Evolutionary conservation across 768 basidiomycete genomes (phyloP), one percentile per base, ranked within the genome.

Genomic region (Xerocomellus chrysenteron): DNA sequence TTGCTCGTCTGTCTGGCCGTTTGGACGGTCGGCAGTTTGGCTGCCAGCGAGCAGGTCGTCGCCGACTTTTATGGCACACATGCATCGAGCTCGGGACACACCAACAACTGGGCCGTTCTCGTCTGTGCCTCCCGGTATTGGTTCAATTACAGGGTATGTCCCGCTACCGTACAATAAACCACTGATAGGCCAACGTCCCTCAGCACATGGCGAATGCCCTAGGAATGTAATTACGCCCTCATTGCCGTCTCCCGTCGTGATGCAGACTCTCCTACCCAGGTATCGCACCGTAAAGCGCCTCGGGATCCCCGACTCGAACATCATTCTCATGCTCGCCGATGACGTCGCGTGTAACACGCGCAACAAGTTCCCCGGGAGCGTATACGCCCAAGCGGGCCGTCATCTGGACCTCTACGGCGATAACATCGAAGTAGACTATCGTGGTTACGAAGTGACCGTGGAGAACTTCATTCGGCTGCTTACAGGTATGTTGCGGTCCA

Each of bases 131-230:
- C 94, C 6, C 71, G 95, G 55, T 96, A 95, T 70, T 98, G 95
- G 95, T 99, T 99, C 80, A 99, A 99, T 70, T 99, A 99, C 68
- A 78, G 96, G 42, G 96, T 97, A 67, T 50, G 88, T 80, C 17
- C 0, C 35, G 39, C 7, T 43, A 47, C 8, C 1, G 3, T 39
- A 8, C 32, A 32, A 4, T 30, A 2, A 35, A 19, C 14, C 14
- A 21, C 45, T 62, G n/a, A 61, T 40, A 4, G 21, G 2, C 30
- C 33, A 21, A 56, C 4, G 13, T 16, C 37, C 45, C 50, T n/a
- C 62, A 98, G 94, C 97, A 98, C 71, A 98, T 98, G 94, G 87
- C 97, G 10, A 99, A 98, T 74, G 91, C 96, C 1, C 80, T 99
- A 24, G 95, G 94, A 68, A 98, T 99, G 95, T 92, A 67, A 65